phyloP scores from a whole-genome alignment of 1,284 basidiomycete genomes.

The Cystobasidium pallidum region DNA sequence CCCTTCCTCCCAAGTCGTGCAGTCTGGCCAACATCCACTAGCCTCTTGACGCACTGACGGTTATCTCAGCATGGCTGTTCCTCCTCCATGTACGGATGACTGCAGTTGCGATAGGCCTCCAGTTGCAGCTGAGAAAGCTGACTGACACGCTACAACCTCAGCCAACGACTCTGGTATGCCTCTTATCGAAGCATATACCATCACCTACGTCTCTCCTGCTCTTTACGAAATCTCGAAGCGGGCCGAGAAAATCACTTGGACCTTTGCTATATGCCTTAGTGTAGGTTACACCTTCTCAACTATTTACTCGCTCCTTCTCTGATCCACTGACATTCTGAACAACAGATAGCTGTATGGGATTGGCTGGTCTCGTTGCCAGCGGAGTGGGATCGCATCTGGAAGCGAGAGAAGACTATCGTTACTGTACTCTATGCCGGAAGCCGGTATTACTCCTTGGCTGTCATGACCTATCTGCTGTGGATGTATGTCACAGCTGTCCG shows the following conservation, averaged over 20 bases:
- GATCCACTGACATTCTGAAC: too few species aligned
- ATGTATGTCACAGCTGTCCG: not conserved
- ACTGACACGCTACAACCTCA: not conserved
- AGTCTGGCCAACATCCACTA: too few species aligned
- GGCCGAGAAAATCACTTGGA: conserved; percentile 20
- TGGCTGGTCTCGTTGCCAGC: conserved; percentile 3
- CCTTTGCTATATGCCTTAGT: conserved; percentile 8
- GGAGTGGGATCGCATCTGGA: conserved; percentile 29
- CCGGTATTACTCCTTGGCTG: conserved; percentile 6
- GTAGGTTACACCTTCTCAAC: too few species aligned
- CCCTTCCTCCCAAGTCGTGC: too few species aligned
- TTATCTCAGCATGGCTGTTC: not conserved
- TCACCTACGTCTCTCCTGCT: conserved; percentile 9
- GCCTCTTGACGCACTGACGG: too few species aligned
- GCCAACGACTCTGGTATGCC: conserved; percentile 7
- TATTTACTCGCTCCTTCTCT: too few species aligned
- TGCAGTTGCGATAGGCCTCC: not conserved
- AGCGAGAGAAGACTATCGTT: conserved; percentile 12
- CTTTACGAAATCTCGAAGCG: conserved; percentile 9
- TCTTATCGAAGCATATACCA: conserved; percentile 5
- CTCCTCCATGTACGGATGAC: not conserved
- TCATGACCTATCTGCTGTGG: conserved; percentile 4
- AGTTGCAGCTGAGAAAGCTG: too few species aligned
- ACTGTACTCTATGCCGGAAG: conserved; percentile 7
- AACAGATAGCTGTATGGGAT: conserved; percentile 11